phyloP scores from a whole-genome alignment of 257 asterid genomes.

The Echium plantagineum region DNA sequence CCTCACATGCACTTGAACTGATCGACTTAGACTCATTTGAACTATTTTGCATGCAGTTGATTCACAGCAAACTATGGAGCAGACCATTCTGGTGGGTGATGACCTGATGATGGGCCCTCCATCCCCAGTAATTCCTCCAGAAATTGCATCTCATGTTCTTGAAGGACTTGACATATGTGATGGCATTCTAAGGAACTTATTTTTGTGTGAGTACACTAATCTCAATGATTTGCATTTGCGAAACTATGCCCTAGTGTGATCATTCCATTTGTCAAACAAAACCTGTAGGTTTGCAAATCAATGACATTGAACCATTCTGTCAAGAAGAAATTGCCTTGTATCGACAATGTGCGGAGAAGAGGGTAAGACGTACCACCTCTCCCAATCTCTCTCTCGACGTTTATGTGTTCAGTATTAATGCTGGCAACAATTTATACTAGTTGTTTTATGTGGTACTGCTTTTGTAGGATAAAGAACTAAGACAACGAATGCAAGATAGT shows the following conservation, averaged over 20 bases:
- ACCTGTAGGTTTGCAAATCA: constrained; percentile 53
- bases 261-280: not conserved
- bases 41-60: too few relatives aligned
- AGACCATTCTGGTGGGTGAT: constrained; percentile 73
- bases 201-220: constrained; percentile 43
- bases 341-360: constrained; percentile 35
- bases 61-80: too few relatives aligned
- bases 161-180: constrained; percentile 86
- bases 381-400: not conserved
- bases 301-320: constrained; percentile 79
- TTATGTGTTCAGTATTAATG: too few relatives aligned
- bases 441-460: not conserved
- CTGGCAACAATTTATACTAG: too few relatives aligned
- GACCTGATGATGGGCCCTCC: constrained; percentile 98
- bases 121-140: constrained; percentile 85
- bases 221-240: constrained; percentile 9
- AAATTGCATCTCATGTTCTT: constrained; percentile 90
- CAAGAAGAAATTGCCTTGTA: constrained; percentile 42
- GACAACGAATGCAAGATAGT: constrained; percentile 80
- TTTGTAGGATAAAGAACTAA: constrained; percentile 66
- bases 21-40: too few relatives aligned
- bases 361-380: constrained; percentile 25
- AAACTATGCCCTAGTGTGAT: not conserved
- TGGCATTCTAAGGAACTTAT: constrained; percentile 80
- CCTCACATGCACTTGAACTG: too few relatives aligned